Base-by-base conservation (phyloP, 2,329 filamentous ascomycete genomes). In the Aspergillaceae sp. region DNA sequence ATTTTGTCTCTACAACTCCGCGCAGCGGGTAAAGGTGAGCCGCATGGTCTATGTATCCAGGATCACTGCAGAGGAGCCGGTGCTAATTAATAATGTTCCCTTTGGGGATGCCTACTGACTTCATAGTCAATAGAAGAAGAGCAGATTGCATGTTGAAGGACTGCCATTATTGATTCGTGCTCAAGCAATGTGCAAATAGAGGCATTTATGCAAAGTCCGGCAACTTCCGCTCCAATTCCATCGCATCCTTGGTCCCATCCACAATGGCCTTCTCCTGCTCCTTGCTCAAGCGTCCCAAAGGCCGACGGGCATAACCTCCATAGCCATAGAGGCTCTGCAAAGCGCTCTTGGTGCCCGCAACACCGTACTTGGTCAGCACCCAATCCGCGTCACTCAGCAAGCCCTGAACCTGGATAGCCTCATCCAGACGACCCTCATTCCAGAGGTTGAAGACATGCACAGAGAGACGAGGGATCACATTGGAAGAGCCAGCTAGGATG, bases 401-500 rank as follows among this genome's bases (percentile, higher is more conserved):
- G 70, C 85, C 84, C 63, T 94, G 88, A 54, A 89, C 74, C 56
- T 78, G 79, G 51, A 84, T 78, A 4, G 87, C 85, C 72, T 94
- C 86, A 29, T 87, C 82, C 50, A 76, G 77, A 70, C 86, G 84
- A 46, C 87, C 87, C 63, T 84, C 76, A 7, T 75, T 75, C 69
- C 84, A 92, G 45, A 91, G 75, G 61, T 86, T 79, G 83, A 87
- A 92, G 30, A 94, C 80, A 63, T 80, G 81, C 46, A 86, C 85
- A 60, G 87, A 92, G 8, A 86, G 74, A 72, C 90, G 90, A 48
- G 88, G 88, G 67, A 91, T 79, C 47, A 94, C 87, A 61, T 94
- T 94, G 51, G 87, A 88, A 41, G 86, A 86, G 36, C 88, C 88
- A 9, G 87, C 87, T 58, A 94, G 89, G 67, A 92, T 90, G 42